Conservation (phyloP, 2,329 filamentous ascomycete genomes). For the Diplocarpon mali region DNA sequence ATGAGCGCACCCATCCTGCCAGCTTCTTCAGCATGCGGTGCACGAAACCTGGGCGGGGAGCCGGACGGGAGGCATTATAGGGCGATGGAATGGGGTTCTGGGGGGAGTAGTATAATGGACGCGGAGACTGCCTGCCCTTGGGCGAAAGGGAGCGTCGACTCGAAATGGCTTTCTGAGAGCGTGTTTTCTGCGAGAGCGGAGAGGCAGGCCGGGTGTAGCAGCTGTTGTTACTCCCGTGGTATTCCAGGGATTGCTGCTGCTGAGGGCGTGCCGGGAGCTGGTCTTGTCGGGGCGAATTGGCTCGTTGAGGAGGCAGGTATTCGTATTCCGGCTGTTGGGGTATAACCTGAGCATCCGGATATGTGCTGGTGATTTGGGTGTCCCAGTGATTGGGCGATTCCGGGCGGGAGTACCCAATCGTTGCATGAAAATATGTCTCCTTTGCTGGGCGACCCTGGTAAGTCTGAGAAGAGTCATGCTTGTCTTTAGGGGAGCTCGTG, state of each 20-base stretch:
- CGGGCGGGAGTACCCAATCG: background rate
- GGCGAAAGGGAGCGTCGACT: background rate
- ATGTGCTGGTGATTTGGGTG: background rate
- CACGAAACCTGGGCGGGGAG: constrained; percentile 19
- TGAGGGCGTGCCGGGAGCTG: background rate
- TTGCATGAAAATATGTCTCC: constrained; percentile 1
- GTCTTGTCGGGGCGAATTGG: constrained; percentile 3
- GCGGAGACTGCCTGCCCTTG: constrained; percentile 4
- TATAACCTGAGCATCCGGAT: background rate
- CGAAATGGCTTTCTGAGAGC: background rate
- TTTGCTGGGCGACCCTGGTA: constrained; percentile 1
- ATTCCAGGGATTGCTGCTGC: background rate
- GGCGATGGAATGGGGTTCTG: constrained; percentile 17
- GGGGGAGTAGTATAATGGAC: constrained; percentile 17
- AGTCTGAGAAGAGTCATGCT: background rate
- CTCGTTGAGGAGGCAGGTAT: constrained; percentile 3
- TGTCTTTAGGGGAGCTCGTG: constrained; percentile 10
- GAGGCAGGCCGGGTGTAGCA: constrained; percentile 1
- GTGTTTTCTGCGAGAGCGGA: background rate
- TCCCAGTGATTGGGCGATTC: constrained; percentile 5
- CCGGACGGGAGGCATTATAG: constrained; percentile 19
- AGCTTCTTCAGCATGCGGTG: constrained; percentile 16
- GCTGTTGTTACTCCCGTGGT: background rate
- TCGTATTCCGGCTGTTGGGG: constrained; percentile 1
- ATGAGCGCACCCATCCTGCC: constrained; percentile 7